phyloP scores from a whole-genome alignment of 306 rosid species.

The Casuarina equisetifolia region DNA sequence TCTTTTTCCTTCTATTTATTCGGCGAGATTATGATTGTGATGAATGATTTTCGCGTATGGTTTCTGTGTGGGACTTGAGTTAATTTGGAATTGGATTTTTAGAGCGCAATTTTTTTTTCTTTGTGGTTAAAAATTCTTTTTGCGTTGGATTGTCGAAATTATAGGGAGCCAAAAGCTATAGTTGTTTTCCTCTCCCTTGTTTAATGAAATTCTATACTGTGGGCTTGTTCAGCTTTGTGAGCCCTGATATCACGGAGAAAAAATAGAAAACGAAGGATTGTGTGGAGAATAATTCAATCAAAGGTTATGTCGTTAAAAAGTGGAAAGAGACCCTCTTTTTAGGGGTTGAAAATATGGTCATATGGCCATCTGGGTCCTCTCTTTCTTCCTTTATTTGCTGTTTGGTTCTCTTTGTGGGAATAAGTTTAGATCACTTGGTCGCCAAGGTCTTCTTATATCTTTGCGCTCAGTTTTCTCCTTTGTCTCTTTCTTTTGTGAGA shows the following conservation, averaged over 20 bases:
- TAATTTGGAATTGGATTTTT: background rate
- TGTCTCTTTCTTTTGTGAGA: background rate
- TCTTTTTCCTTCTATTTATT: background rate
- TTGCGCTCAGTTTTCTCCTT: background rate
- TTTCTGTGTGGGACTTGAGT: background rate
- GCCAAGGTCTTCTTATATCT: conserved; percentile 7
- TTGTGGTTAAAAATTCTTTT: background rate
- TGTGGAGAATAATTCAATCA: conserved; percentile 62
- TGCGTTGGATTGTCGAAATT: conserved; percentile 4
- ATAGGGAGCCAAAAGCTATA: conserved; percentile 22
- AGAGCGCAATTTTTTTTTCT: background rate
- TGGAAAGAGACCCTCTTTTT: conserved; percentile 43
- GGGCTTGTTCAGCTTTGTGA: conserved; percentile 36
- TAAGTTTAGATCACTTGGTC: conserved; percentile 8
- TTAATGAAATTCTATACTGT: background rate
- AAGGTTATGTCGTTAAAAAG: conserved; percentile 38
- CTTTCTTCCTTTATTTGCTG: conserved; percentile 22
- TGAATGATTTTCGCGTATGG: background rate
- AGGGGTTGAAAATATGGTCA: conserved; percentile 38
- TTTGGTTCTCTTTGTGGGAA: conserved; percentile 14
- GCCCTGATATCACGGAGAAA: conserved; percentile 61
- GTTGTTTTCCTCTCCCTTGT: conserved; percentile 2
- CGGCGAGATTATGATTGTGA: background rate
- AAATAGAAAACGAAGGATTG: conserved; percentile 27
- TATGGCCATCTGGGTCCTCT: conserved; percentile 41